These are phyloP conservation scores for Aspergillus haitiensis DNA, from an alignment of 495 filamentous ascomycete genomes.

Conservation along the genomic window DNA sequence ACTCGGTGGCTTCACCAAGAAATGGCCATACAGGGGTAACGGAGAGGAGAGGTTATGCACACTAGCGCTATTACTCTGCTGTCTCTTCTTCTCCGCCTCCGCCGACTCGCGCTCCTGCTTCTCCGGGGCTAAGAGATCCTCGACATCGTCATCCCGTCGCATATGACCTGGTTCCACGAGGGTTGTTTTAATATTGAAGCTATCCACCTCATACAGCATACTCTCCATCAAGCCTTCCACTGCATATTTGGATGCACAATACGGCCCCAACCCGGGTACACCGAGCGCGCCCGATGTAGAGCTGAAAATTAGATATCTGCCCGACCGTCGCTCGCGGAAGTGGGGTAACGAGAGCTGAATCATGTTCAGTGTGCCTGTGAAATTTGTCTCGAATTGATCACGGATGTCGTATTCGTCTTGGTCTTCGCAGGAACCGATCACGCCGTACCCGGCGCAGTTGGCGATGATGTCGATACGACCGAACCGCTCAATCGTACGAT, in stretches of 20 bases:
- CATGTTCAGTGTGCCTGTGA: conserved; percentile 91
- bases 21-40: conserved; percentile 82
- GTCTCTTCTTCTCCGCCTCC: conserved; percentile 7
- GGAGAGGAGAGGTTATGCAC: conserved; percentile 48
- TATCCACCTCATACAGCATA: conserved; percentile 91
- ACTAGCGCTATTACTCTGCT: conserved; percentile 8
- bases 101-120: background rate
- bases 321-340: conserved; percentile 72
- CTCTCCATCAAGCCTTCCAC: conserved; percentile 93
- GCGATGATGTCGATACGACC: conserved; percentile 84
- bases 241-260: conserved; percentile 95
- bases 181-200: conserved; percentile 88
- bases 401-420: conserved; percentile 93
- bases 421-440: conserved; percentile 95
- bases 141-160: conserved; percentile 68
- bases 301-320: conserved; percentile 90
- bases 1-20: conserved; percentile 81
- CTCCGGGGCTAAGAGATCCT: conserved; percentile 29
- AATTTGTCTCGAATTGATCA: conserved; percentile 96
- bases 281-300: conserved; percentile 86
- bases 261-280: conserved; percentile 87
- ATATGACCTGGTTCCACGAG: conserved; percentile 90
- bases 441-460: conserved; percentile 89
- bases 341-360: conserved; percentile 86
- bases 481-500: conserved; percentile 67